A percentile compares a stretch with the other conserved stretches of the same genome.
Evolutionary conservation across 371 early-diverging fungal species (phyloP).

Genomic region (Rhizopus microsporus): DNA sequence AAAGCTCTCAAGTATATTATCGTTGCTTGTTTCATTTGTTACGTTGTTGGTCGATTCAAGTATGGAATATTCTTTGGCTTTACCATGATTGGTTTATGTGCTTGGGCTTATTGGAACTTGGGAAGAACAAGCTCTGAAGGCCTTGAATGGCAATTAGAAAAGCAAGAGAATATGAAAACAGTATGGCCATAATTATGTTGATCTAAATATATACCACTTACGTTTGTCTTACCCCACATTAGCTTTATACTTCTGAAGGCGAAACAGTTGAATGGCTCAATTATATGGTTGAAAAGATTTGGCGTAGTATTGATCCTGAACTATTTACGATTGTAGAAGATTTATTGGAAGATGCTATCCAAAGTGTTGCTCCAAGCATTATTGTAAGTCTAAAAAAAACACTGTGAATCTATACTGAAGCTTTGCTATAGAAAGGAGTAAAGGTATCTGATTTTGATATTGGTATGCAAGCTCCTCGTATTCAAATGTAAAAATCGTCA

Average conservation of each 20-base stretch:
- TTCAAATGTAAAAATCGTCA: constrained; percentile 36
- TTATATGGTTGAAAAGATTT: constrained; percentile 42
- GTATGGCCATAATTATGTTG: constrained; percentile 15
- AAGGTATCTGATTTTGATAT: constrained; percentile 47
- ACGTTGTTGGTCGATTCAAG: constrained; percentile 27
- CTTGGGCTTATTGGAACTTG: constrained; percentile 35
- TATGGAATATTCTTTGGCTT: constrained; percentile 25
- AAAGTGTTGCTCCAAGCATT: constrained; percentile 31
- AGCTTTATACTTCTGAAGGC: constrained; percentile 46
- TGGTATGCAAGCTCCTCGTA: constrained; percentile 47
- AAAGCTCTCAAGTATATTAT: constrained; percentile 37
- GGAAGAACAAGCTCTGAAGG: constrained; percentile 24
- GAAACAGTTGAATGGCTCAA: constrained; percentile 53
- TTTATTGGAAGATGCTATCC: constrained; percentile 39
- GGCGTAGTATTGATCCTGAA: constrained; percentile 46
- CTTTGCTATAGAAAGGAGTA: constrained; percentile 31
- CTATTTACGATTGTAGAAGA: constrained; percentile 35
- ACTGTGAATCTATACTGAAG: neutral
- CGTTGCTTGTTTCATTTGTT: constrained; percentile 23
- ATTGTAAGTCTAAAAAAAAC: constrained; percentile 26
- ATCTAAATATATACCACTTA: neutral
- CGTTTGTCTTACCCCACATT: neutral
- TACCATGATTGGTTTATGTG: constrained; percentile 16
- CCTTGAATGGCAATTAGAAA: constrained; percentile 40
- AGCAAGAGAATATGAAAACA: constrained; percentile 33